Evolutionary conservation across 768 basidiomycete genomes (phyloP).

Genomic region (Phylloporus sp.): DNA sequence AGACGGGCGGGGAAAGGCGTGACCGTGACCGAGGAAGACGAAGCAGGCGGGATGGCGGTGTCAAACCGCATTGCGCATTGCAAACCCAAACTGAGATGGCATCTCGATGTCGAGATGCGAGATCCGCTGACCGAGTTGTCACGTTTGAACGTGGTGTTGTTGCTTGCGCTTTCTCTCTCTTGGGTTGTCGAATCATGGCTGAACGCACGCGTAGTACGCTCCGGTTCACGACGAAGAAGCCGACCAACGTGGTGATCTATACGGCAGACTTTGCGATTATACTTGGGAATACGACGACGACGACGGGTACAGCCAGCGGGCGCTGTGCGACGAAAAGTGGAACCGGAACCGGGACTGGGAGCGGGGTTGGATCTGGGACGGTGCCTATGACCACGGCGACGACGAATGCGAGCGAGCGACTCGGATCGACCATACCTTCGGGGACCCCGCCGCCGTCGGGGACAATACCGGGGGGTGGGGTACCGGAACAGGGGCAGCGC

Average conservation of each 20-base stretch:
- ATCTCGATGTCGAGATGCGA: conserved; percentile 8
- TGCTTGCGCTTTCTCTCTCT: not conserved
- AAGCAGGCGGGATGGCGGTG: conserved; percentile 14
- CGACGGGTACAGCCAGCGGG: not conserved
- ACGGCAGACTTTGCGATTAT: conserved; percentile 48
- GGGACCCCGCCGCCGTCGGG: conserved; percentile 11
- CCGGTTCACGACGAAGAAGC: conserved; percentile 29
- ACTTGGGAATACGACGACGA: conserved; percentile 15
- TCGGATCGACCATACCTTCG: conserved; percentile 2
- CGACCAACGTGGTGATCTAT: conserved; percentile 34
- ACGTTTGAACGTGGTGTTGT: not conserved
- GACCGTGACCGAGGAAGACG: conserved; percentile 7
- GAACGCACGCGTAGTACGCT: conserved; percentile 20
- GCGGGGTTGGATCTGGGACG: not conserved
- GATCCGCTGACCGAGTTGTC: not conserved
- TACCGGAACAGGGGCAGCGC: conserved; percentile 1
- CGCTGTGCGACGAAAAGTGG: conserved; percentile 4
- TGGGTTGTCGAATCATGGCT: not conserved
- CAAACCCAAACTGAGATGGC: not conserved
- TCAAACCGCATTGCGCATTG: not conserved
- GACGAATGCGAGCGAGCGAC: not conserved
- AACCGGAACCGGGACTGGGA: not conserved
- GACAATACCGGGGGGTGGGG: not conserved
- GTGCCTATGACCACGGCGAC: conserved; percentile 1
- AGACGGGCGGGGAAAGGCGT: not conserved